Evolutionary conservation across 2,329 filamentous ascomycete species (phyloP).

Genomic region (Phialophora verrucosa): DNA sequence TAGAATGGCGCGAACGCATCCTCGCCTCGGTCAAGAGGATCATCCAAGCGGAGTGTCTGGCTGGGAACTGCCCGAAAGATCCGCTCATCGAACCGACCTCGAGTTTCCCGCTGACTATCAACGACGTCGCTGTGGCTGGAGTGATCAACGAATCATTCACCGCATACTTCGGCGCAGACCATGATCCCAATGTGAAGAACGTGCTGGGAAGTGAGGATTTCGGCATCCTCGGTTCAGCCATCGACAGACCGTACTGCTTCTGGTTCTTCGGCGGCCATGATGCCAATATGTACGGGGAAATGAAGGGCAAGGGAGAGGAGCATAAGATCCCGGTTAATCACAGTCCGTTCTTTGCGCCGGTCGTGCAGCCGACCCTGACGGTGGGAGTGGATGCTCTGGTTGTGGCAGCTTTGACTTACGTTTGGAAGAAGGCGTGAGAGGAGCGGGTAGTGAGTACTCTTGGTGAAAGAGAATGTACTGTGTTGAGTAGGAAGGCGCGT

Average conservation of each 20-base stretch:
- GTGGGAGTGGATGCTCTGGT: constrained; percentile 59
- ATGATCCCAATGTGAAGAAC: constrained; percentile 34
- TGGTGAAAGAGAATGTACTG: neutral
- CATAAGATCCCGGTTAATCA: constrained; percentile 65
- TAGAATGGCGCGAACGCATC: constrained; percentile 55
- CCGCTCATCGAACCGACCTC: constrained; percentile 56
- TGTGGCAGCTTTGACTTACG: constrained; percentile 57
- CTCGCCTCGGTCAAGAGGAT: constrained; percentile 59
- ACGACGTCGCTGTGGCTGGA: constrained; percentile 55
- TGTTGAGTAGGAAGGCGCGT: neutral
- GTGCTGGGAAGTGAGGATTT: constrained; percentile 61
- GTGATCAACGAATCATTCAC: constrained; percentile 55
- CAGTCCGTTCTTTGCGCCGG: constrained; percentile 63
- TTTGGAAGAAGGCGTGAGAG: constrained; percentile 40
- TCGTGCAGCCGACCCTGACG: constrained; percentile 63
- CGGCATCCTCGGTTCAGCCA: constrained; percentile 58
- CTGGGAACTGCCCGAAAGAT: constrained; percentile 55
- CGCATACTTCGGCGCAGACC: constrained; percentile 51
- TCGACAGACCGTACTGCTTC: constrained; percentile 59
- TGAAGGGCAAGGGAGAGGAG: constrained; percentile 52
- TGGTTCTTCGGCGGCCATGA: constrained; percentile 61
- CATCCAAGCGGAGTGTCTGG: constrained; percentile 61
- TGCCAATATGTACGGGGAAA: constrained; percentile 54
- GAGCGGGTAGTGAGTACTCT: neutral
- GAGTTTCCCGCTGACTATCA: constrained; percentile 60